Evolutionary conservation across 345 rosid genomes (phyloP).

Genomic region (Viola odorata): DNA sequence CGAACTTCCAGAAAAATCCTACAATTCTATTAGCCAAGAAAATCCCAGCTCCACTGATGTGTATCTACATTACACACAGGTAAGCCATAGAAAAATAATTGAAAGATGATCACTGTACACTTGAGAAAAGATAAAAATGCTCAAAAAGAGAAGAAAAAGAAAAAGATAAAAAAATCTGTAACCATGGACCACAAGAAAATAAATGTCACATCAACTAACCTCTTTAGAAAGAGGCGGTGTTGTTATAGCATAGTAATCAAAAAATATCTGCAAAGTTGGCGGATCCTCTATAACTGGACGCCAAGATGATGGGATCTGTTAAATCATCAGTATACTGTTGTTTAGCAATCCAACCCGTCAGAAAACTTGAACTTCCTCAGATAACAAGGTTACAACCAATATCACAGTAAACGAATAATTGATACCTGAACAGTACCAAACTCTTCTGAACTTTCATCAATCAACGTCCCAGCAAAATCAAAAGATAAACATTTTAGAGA

Average conservation of each 20-base stretch:
- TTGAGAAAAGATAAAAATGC: too few relatives aligned
- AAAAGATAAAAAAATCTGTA: neutral
- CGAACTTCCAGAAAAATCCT: too few relatives aligned
- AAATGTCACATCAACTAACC: constrained; percentile 35
- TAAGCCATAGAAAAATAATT: too few relatives aligned
- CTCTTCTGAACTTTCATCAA: constrained; percentile 98
- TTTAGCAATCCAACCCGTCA: constrained; percentile 6
- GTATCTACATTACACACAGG: too few relatives aligned
- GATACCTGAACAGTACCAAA: constrained; percentile 98
- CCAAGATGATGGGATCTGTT: constrained; percentile 89
- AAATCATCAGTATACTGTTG: constrained; percentile 12
- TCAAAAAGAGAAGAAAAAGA: too few relatives aligned
- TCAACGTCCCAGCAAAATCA: constrained; percentile 96
- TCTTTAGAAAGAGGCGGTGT: constrained; percentile 87
- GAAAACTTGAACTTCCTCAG: neutral
- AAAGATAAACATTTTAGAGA: constrained; percentile 89
- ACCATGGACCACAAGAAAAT: neutral
- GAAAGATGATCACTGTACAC: too few relatives aligned
- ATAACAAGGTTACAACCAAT: neutral
- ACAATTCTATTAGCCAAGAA: too few relatives aligned
- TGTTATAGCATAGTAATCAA: constrained; percentile 83
- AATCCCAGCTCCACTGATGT: too few relatives aligned
- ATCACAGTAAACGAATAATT: neutral
- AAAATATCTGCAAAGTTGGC: constrained; percentile 84
- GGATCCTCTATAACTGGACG: constrained; percentile 85